Evolutionary conservation across 495 filamentous ascomycete species (phyloP), one percentile per base, ranked within the genome.

Genomic region (Penicillium desertorum): DNA sequence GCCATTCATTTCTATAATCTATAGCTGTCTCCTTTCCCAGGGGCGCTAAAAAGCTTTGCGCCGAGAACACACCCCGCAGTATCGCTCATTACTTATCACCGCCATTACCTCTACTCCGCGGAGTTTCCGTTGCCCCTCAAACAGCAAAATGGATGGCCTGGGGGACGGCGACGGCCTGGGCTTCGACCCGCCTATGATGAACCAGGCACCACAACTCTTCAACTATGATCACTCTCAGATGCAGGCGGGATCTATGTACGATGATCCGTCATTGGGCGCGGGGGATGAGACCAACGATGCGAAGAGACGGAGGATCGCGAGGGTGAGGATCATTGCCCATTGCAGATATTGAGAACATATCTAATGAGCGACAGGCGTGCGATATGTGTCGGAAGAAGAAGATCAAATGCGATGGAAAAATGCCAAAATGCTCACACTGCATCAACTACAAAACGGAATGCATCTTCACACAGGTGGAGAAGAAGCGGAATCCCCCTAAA

Each of bases 321-420:
- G 92, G 79, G 90, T 92, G 77, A 71, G 77, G 46, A 45, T 22
- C 30, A 25, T 19, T 48, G 16, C 16, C 19, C 14, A 6, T n/a
- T 51, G 3, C 9, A 30, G 0, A n/a, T 44, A 17, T 23, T 19
- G 23, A 17, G 27, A 12, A 16, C 22, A 11, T 16, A 11, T 34
- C 51, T 62, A 42, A 62, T 41, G 17, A 39, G 14, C 22, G 27
- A 4, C 70, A 93, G 90, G 94, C 94, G 49, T 98, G 94, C 79
- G 94, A 98, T 69, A 96, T 97, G 93, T 98, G 94, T 68, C 85
- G 94, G 60, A 97, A 96, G 77, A 98, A 98, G 80, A 98, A 98
- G 82, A 98, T 98, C 68, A 98, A 98, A 75, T 98, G 94, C 73
- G 95, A 98, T 68, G 94, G 94, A 50, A 96, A 95, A 74, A 85